Evolutionary conservation across 768 basidiomycete genomes (phyloP).

Genomic region (Leccinellum luteum): DNA sequence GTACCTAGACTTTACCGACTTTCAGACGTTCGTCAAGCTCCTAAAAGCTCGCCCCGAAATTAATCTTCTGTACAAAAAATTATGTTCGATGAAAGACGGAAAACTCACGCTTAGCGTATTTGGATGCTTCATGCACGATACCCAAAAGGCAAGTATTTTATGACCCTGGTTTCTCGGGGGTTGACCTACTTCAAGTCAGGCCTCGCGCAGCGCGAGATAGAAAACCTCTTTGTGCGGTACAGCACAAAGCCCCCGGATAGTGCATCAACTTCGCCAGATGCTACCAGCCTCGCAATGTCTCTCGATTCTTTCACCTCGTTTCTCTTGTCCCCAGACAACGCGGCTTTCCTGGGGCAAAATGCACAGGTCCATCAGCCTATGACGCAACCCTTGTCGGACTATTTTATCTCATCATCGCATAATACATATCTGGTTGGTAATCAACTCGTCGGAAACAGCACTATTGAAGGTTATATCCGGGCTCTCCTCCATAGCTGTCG

Average conservation of each 20-base stretch:
- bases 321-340: slow-evolving; percentile 77
- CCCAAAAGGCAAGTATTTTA: slow-evolving; percentile 45
- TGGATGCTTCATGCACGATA: slow-evolving; percentile 47
- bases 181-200: slow-evolving; percentile 32
- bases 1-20: slow-evolving; percentile 74
- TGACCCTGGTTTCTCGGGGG: background rate
- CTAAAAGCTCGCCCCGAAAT: slow-evolving; percentile 87
- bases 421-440: slow-evolving; percentile 90
- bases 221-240: slow-evolving; percentile 38
- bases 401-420: slow-evolving; percentile 87
- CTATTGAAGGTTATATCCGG: slow-evolving; percentile 90
- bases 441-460: slow-evolving; percentile 84
- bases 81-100: slow-evolving; percentile 34
- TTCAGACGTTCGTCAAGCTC: slow-evolving; percentile 77
- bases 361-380: slow-evolving; percentile 72
- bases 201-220: slow-evolving; percentile 33
- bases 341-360: slow-evolving; percentile 53
- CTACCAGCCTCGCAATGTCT: slow-evolving; percentile 36
- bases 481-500: slow-evolving; percentile 87
- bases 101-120: slow-evolving; percentile 40
- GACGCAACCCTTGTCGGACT: slow-evolving; percentile 84
- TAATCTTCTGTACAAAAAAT: slow-evolving; percentile 54
- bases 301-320: slow-evolving; percentile 73
- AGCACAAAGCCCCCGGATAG: slow-evolving; percentile 11
- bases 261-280: slow-evolving; percentile 1